Evolutionary conservation across 768 basidiomycete genomes (phyloP), one percentile per base, ranked within the genome.

Genomic region (Rubroboletus pulcherrimus): DNA sequence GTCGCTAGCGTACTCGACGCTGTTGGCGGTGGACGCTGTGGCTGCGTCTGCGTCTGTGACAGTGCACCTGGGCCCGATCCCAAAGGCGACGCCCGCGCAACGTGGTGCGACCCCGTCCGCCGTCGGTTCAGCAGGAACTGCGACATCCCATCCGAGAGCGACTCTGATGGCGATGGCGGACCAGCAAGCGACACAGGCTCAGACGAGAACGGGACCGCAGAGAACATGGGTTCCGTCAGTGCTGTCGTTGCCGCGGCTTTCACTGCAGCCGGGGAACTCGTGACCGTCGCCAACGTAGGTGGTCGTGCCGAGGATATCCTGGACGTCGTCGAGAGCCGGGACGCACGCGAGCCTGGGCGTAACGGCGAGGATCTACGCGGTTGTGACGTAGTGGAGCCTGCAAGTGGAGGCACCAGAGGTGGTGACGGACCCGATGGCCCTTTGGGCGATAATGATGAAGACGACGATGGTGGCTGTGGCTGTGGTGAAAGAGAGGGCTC

Each of bases 231-330:
- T 26, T 85, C 87, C 29, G 83, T 80, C 34, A 88, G 60, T 7
- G 87, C 88, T 3, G 81, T 89, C 7, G 89, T 88, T 4, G 87
- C 78, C 19, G 79, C 78, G 0, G 84, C 85, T 68, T 90, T 89
- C 1, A 78, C 69, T 19, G 71, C 61, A 35, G 73, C 62, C 0
- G 80, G 63, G 0, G 79, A 73, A 41, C 72, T 71, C 15, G 78
- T 67, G 19, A 73, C 73, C 2, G 76, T 74, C 45, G 81, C 85
- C 50, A 89, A 72, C 1, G 78, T 75, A 14, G 89, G 86, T 30
- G 85, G 75, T 35, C 86, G 82, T 31, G 77, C 80, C 0, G 78
- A 74, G 7, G 88, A 89, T 65, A 89, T 85, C 52, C 75, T 78
- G 9, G 89, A 91, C 1, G 86, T 80, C 6, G 81, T 78, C 3